Evolutionary conservation across 306 rosid species (phyloP).

Genomic region (Inga oerstediana): DNA sequence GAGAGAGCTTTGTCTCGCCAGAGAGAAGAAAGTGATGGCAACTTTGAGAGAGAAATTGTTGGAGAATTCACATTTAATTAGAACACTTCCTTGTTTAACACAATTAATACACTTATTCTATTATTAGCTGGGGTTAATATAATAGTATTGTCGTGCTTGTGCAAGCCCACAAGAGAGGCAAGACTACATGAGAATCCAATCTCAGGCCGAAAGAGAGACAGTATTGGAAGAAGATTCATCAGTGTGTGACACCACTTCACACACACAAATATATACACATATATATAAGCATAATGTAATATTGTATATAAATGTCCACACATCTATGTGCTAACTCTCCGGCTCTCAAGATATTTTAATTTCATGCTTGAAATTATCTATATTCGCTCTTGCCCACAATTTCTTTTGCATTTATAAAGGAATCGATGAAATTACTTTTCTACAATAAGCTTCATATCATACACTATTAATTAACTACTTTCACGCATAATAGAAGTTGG

Average conservation of each 20-base stretch:
- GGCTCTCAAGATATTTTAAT: background rate
- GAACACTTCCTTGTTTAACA: background rate
- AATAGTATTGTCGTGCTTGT: background rate
- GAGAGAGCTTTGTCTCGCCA: background rate
- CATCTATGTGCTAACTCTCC: background rate
- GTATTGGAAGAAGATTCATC: background rate
- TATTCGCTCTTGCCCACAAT: background rate
- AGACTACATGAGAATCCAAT: background rate
- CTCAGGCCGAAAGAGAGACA: background rate
- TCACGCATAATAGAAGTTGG: background rate
- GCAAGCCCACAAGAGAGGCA: background rate
- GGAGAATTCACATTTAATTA: background rate
- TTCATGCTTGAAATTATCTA: conserved; percentile 9
- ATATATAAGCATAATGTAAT: background rate
- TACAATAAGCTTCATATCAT: background rate
- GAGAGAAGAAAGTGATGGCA: background rate
- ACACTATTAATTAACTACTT: background rate
- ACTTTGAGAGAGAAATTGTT: background rate
- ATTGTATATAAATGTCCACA: background rate
- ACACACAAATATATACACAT: background rate
- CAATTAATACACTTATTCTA: background rate
- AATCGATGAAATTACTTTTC: background rate
- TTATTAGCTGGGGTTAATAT: background rate
- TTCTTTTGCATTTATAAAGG: background rate
- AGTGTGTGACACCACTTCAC: background rate